phyloP scores from a whole-genome alignment of 2,329 filamentous ascomycete genomes.

The Venturia pyrina region DNA sequence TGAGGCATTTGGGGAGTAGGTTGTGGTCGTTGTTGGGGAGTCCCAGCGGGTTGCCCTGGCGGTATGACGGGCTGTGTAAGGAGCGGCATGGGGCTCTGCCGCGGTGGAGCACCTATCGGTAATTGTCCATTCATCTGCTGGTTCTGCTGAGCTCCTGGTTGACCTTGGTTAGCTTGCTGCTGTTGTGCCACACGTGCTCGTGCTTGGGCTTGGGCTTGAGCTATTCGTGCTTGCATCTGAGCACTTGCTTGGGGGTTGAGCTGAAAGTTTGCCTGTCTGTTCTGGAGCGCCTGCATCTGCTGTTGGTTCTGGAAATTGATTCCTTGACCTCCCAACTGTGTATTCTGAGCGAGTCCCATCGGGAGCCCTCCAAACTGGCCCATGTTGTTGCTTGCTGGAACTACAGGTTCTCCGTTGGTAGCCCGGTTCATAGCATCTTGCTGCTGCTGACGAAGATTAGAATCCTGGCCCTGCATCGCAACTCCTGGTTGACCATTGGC shows the following conservation, averaged over 20 bases:
- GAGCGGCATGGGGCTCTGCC: slow-evolving; percentile 5
- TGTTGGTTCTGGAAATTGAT: slow-evolving; percentile 21
- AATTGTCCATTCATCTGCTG: slow-evolving; percentile 3
- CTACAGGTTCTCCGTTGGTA: slow-evolving; percentile 52
- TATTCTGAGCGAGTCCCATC: slow-evolving; percentile 21
- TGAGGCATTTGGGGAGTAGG: background rate
- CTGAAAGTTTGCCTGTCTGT: slow-evolving; percentile 29
- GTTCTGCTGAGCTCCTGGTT: slow-evolving; percentile 8
- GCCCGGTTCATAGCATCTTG: slow-evolving; percentile 51
- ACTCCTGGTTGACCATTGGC: slow-evolving; percentile 26
- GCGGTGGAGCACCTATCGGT: background rate
- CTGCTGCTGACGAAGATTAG: slow-evolving; percentile 49
- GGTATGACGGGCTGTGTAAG: slow-evolving; percentile 3
- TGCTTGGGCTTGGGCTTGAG: background rate
- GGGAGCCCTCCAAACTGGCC: slow-evolving; percentile 26
- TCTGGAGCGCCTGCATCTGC: slow-evolving; percentile 18
- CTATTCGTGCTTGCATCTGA: slow-evolving; percentile 19
- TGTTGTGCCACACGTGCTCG: slow-evolving; percentile 18
- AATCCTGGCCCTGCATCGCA: slow-evolving; percentile 27
- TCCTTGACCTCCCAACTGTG: slow-evolving; percentile 26
- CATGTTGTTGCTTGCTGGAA: slow-evolving; percentile 49
- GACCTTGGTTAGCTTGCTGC: slow-evolving; percentile 5
- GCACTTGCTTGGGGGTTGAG: slow-evolving; percentile 9
- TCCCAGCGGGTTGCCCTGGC: background rate
- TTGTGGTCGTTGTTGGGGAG: slow-evolving; percentile 7